Evolutionary conservation across 129 eudicot species (phyloP), one percentile per base, ranked within the genome.

Genomic region (Erigeron canadensis): DNA sequence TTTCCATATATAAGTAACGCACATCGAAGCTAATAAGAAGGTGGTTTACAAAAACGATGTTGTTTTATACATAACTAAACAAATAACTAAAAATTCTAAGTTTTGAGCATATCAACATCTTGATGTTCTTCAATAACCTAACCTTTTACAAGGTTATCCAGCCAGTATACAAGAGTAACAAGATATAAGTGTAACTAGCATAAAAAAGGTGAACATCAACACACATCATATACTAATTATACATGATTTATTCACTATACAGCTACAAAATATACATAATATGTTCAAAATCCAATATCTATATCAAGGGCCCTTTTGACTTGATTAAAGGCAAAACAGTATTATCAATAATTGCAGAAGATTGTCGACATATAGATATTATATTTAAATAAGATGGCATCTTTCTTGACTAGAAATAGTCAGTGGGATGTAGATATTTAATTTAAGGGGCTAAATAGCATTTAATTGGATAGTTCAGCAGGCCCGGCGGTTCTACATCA

Each of bases 291-390:
- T n/a, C n/a, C n/a, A n/a, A n/a, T n/a, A n/a, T n/a, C n/a, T n/a
- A n/a, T n/a, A n/a, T 75, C 2, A 57, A 48, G 67, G 40, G 67
- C 48, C 75, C 70, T 2, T 57, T 69, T 76, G 80, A 76, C 70
- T 68, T 59, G 38, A 57, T 57, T 71, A 69, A 39, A 58, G 50
- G 63, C 75, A 69, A 8, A 47, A 69, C 54, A 68, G 39, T 1
- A 69, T 9, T 21, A 77, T 48, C 19, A 48, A 51, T 48, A 69
- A 59, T 48, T 69, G 48, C 57, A 40, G 76, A 39, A 50, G 23
- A 53, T 19, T 56, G 47, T 47, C 57, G 76, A 69, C 75, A 69
- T 21, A 21, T 21, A 21, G 9, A 41, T 61, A 21, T 69, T 59
- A 59, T 63, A 69, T 21, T 47, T 61, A 65, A 62, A 77, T 69